Evolutionary conservation across 1,139 yeast species (phyloP).

Genomic region (Trichomonascaceae sp.): DNA sequence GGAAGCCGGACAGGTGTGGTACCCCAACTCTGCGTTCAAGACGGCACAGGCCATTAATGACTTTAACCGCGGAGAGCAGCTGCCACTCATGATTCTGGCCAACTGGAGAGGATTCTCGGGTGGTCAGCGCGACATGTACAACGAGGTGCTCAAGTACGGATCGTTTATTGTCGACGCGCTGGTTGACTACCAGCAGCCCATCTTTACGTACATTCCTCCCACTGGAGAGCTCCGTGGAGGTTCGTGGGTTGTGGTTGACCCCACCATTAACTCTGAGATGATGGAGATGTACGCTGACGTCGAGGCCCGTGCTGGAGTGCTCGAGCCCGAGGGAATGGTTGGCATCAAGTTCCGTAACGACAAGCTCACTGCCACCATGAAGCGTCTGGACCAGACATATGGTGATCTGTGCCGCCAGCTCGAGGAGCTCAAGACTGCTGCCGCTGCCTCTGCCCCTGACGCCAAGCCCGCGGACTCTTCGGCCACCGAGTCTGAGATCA

Average conservation of each 20-base stretch:
- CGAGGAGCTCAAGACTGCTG: neutral
- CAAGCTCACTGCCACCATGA: constrained; percentile 78
- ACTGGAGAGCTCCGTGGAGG: constrained; percentile 98
- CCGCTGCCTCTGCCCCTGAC: too few species aligned
- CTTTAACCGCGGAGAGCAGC: constrained; percentile 93
- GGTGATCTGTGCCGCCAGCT: constrained; percentile 43
- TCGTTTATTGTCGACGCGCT: constrained; percentile 93
- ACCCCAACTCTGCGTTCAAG: constrained; percentile 97
- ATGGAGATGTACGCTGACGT: constrained; percentile 99
- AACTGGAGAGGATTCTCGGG: constrained; percentile 99
- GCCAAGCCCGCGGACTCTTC: constrained; percentile 34
- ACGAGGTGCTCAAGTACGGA: constrained; percentile 94
- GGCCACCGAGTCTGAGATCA: constrained; percentile 52
- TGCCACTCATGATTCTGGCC: constrained; percentile 93
- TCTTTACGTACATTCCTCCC: constrained; percentile 93
- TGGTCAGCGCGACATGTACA: constrained; percentile 99
- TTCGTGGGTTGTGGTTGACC: constrained; percentile 99
- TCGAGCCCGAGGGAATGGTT: constrained; percentile 99
- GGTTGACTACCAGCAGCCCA: constrained; percentile 92
- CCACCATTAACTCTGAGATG: constrained; percentile 90
- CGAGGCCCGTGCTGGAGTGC: constrained; percentile 94
- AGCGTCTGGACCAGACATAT: constrained; percentile 70
- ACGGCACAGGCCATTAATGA: constrained; percentile 97
- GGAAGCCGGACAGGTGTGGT: constrained; percentile 99
- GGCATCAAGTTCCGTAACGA: constrained; percentile 95